Evolutionary conservation across 495 filamentous ascomycete species (phyloP).

Genomic region (Lasiosphaeria miniovina): DNA sequence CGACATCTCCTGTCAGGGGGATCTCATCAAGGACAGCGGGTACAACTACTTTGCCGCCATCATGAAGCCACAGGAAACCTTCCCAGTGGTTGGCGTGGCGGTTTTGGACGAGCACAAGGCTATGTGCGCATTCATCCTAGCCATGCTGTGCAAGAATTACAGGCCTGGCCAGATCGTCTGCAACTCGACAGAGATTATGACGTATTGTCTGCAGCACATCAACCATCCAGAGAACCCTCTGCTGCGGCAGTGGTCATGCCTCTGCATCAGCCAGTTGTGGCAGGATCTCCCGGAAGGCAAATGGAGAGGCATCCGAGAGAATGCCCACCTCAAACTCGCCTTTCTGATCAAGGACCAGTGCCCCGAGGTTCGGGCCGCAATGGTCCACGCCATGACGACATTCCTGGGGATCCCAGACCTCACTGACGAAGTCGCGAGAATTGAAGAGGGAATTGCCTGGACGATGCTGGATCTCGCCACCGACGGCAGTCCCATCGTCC

Average conservation of each 20-base stretch:
- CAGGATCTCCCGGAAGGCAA: conserved; percentile 85
- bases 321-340: conserved; percentile 73
- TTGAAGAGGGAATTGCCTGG: conserved; percentile 84
- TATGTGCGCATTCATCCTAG: conserved; percentile 97
- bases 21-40: conserved; percentile 92
- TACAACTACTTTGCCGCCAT: conserved; percentile 95
- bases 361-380: conserved; percentile 91
- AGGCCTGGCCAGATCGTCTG: conserved; percentile 87
- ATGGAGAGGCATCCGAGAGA: conserved; percentile 83
- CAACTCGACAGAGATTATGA: conserved; percentile 78
- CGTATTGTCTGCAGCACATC: conserved; percentile 77
- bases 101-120: conserved; percentile 92
- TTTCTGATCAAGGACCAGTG: conserved; percentile 81
- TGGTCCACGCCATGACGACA: conserved; percentile 86
- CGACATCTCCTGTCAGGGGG: conserved; percentile 85
- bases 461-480: conserved; percentile 81
- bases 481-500: conserved; percentile 88
- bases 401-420: conserved; percentile 93
- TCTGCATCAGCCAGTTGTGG: conserved; percentile 96
- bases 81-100: conserved; percentile 76
- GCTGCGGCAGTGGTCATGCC: conserved; percentile 91
- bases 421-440: conserved; percentile 83
- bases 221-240: conserved; percentile 80
- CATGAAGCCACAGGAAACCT: conserved; percentile 74
- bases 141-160: conserved; percentile 94